These are phyloP conservation scores for Wolfiporia cocos DNA, from an alignment of 1,284 basidiomycete species.

Conservation along the genomic window DNA sequence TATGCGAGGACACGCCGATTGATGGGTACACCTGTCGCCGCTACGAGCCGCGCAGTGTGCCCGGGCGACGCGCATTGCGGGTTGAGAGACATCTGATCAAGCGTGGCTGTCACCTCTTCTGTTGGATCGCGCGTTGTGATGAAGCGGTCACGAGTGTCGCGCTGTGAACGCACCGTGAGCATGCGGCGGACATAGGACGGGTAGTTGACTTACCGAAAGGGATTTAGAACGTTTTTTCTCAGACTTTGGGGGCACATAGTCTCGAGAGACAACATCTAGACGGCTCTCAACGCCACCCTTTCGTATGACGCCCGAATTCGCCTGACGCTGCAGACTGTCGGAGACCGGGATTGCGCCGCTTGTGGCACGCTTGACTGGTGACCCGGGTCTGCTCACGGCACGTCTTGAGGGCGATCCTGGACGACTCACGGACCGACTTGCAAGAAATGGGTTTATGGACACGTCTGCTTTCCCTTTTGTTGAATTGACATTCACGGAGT, in stretches of 20 bases:
- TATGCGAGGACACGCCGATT: slow-evolving; percentile 75
- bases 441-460: slow-evolving; percentile 55
- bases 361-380: slow-evolving; percentile 57
- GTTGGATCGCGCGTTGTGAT: slow-evolving; percentile 61
- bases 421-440: slow-evolving; percentile 49
- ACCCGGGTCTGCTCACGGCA: slow-evolving; percentile 42
- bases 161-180: slow-evolving; percentile 13
- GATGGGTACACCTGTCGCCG: slow-evolving; percentile 66
- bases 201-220: too few relatives aligned
- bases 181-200: not conserved
- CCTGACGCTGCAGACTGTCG: slow-evolving; percentile 53
- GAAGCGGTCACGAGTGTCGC: slow-evolving; percentile 62
- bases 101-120: slow-evolving; percentile 51
- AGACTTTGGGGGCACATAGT: slow-evolving; percentile 49
- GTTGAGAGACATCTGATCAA: slow-evolving; percentile 59
- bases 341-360: slow-evolving; percentile 42
- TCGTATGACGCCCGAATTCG: slow-evolving; percentile 58
- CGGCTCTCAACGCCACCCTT: slow-evolving; percentile 73
- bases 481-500: slow-evolving; percentile 42
- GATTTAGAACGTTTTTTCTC: slow-evolving; percentile 72
- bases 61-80: slow-evolving; percentile 59
- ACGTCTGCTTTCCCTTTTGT: slow-evolving; percentile 35
- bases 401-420: slow-evolving; percentile 61
- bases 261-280: slow-evolving; percentile 62
- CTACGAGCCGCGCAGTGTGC: slow-evolving; percentile 70